These are phyloP conservation scores for Arachnomyces sp. DNA, from an alignment of 2,329 filamentous ascomycete species.

Conservation along the genomic window DNA sequence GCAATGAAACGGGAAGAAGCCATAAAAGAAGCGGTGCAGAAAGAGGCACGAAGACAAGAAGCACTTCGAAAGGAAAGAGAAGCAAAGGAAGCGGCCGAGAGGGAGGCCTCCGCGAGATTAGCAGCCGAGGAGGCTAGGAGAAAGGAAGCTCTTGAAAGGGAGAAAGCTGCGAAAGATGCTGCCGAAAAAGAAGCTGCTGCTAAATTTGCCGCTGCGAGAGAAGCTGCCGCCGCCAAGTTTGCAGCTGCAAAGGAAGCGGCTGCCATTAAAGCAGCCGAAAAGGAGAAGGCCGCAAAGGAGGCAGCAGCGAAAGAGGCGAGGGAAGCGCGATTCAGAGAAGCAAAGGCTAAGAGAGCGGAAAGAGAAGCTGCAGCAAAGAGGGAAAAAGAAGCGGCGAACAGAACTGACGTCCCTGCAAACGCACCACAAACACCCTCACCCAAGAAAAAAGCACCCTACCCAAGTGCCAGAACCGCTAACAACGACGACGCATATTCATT, in stretches of 20 bases:
- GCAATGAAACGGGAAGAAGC: conserved; percentile 15
- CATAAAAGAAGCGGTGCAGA: conserved; percentile 11
- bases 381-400: conserved; percentile 17
- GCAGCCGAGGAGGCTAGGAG: conserved; percentile 19
- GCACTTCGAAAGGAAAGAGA: conserved; percentile 9
- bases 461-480: conserved; percentile 36
- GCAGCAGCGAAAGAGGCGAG: conserved; percentile 29
- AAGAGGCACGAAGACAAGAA: conserved; percentile 13
- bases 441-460: conserved; percentile 30
- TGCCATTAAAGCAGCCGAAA: conserved; percentile 47
- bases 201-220: conserved; percentile 23
- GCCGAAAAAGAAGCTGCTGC: conserved; percentile 14
- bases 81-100: conserved; percentile 14
- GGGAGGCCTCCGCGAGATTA: conserved; percentile 17
- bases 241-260: conserved; percentile 25
- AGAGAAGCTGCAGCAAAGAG: conserved; percentile 31
- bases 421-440: conserved; percentile 31
- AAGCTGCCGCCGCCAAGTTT: conserved; percentile 27
- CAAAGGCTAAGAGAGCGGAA: conserved; percentile 29
- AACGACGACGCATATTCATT: conserved; percentile 64
- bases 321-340: conserved; percentile 33
- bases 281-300: conserved; percentile 56
- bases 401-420: conserved; percentile 22
- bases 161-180: conserved; percentile 11
- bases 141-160: conserved; percentile 7